Percentiles rank a stretch among this genome's conserved stretches.
Conservation (phyloP, 768 basidiomycete species). For the Hortiboletus campestris region DNA sequence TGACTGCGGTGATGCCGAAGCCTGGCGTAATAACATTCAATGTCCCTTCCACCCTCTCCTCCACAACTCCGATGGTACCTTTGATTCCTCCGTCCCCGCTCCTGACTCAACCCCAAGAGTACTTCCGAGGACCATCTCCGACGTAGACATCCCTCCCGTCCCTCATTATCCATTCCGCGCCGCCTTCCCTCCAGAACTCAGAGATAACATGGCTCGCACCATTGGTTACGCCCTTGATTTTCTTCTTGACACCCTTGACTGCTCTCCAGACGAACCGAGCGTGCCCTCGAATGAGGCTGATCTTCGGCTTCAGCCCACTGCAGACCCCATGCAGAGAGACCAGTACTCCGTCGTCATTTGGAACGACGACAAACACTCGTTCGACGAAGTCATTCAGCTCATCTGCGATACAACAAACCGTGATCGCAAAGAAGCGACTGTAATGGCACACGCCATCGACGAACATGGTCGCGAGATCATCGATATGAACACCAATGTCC, state of each 20-base stretch:
- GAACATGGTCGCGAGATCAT: constrained; percentile 81
- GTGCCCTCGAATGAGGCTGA: constrained; percentile 66
- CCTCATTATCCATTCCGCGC: constrained; percentile 57
- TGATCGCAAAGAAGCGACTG: constrained; percentile 55
- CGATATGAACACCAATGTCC: constrained; percentile 57
- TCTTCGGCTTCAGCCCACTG: constrained; percentile 69
- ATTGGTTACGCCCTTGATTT: constrained; percentile 80
- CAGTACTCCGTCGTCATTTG: constrained; percentile 82
- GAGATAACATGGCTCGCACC: constrained; percentile 71
- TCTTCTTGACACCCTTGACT: constrained; percentile 77
- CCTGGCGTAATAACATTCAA: constrained; percentile 67
- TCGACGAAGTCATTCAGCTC: constrained; percentile 79
- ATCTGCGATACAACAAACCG: constrained; percentile 54
- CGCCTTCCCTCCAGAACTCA: constrained; percentile 60
- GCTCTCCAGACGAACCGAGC: constrained; percentile 75
- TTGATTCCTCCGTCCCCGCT: constrained; percentile 15
- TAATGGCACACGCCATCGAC: constrained; percentile 62
- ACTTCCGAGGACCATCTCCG: constrained; percentile 39
- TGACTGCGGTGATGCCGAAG: constrained; percentile 90
- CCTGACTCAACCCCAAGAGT: constrained; percentile 42
- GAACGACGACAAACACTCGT: constrained; percentile 98
- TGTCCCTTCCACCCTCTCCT: constrained; percentile 77
- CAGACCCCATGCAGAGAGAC: constrained; percentile 77
- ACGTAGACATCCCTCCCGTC: constrained; percentile 56
- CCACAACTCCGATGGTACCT: constrained; percentile 11